Percentiles rank a stretch among this genome's conserved stretches.
phyloP scores from a whole-genome alignment of 2,329 filamentous ascomycete genomes.

The Ascochyta viciae-villosae region DNA sequence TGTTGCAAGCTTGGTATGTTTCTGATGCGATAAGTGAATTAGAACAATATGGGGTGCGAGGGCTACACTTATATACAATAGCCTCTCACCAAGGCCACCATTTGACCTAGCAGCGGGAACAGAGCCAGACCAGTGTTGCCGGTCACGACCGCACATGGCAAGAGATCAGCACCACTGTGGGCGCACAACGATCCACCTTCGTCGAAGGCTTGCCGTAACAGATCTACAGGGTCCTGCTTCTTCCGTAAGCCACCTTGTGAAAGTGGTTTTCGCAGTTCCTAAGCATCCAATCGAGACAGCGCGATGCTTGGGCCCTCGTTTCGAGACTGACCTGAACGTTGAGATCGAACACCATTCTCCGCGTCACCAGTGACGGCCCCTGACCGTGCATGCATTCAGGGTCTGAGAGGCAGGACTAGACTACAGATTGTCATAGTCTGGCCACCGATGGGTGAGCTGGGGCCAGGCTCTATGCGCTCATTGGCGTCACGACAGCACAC shows the following conservation, averaged over 20 bases:
- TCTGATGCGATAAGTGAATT: not conserved
- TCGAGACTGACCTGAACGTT: slow-evolving; percentile 4
- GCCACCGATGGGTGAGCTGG: slow-evolving; percentile 16
- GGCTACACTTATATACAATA: slow-evolving; percentile 30
- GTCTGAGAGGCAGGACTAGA: slow-evolving; percentile 23
- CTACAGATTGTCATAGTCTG: not conserved
- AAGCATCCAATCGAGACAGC: slow-evolving; percentile 16
- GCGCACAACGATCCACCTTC: slow-evolving; percentile 26
- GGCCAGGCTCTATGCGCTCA: slow-evolving; percentile 15
- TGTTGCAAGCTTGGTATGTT: not conserved
- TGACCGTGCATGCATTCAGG: slow-evolving; percentile 21
- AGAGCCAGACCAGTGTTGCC: slow-evolving; percentile 13
- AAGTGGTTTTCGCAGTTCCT: not conserved
- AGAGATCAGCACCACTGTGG: slow-evolving; percentile 33
- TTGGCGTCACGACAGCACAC: slow-evolving; percentile 9
- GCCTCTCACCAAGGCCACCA: slow-evolving; percentile 4
- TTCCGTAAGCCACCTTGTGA: not conserved
- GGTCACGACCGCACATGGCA: slow-evolving; percentile 27
- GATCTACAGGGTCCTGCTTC: slow-evolving; percentile 46
- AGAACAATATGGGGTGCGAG: not conserved
- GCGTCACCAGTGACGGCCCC: slow-evolving; percentile 28
- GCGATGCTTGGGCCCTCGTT: slow-evolving; percentile 23
- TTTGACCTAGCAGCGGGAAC: slow-evolving; percentile 18
- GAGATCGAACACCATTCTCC: slow-evolving; percentile 13
- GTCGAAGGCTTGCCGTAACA: slow-evolving; percentile 28